Base-by-base conservation (phyloP, 1,284 basidiomycete genomes). In the Cutaneotrichosporon spelunceum region DNA sequence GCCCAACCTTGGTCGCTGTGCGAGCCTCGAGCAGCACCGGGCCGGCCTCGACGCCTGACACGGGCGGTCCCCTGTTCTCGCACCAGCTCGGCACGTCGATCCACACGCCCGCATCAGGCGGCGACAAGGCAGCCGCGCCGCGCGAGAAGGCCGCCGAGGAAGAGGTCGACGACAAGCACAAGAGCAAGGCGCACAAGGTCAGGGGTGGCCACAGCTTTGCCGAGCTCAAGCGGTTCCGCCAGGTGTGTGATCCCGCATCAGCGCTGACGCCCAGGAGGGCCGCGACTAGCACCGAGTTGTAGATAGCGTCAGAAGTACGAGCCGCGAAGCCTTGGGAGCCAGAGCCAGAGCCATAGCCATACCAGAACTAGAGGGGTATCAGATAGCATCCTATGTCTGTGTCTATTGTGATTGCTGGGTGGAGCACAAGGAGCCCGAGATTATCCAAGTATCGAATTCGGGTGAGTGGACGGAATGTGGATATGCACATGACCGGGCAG, bases 11-110 rank as follows among this genome's bases (percentile, higher is more conserved):
- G 6, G 4, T 29, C 48, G 24, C 26, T 16, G 48, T 26, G 1
- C 48, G 48, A 13, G 26, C 48, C 16, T 9, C 19, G 2, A 6
- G 9, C 11, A 11, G 45, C 52, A 8, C 3, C 14, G 34, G 34
- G 9, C 19, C 52, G 11, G 52, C 34, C 21, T 39, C 52, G 21
- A 53, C 52, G 21, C 52, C 52, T 7, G 52, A 53, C 52, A 53
- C 52, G 4, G 52, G 33, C 34, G 53, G 53, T 5, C 53, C 53
- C 19, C 53, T 55, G 39, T 55, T 55, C 39, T 55, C 53, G 26
- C 29, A 39, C n/a, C 53, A 55, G 53, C 23, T 26, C 39, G 42
- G 39, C 27, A 27, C 33, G 53, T 42, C 36, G 14, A 55, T 55
- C 53, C 53, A 55, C 53, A 44, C 27, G 39, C 53, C 53, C 44